These are phyloP conservation scores for Russula earlei DNA, from an alignment of 768 basidiomycete species.

Conservation along the genomic window DNA sequence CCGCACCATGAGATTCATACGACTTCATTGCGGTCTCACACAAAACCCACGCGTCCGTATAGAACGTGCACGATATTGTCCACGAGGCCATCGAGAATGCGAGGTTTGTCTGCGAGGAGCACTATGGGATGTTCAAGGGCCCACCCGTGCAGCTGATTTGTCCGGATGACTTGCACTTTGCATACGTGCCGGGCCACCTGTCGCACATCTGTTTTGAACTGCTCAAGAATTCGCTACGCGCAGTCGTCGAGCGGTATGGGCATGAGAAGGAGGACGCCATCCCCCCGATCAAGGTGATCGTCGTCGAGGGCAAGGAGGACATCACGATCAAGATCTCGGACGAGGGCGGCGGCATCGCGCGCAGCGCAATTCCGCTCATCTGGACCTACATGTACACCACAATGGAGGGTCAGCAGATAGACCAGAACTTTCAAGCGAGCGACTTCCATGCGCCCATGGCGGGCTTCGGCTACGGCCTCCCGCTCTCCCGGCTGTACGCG, in stretches of 20 bases:
- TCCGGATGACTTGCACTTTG: slow-evolving; percentile 73
- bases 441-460: slow-evolving; percentile 99
- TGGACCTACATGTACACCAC: slow-evolving; percentile 99
- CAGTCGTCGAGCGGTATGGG: slow-evolving; percentile 89
- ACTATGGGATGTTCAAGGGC: slow-evolving; percentile 87
- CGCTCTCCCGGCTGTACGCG: slow-evolving; percentile 89
- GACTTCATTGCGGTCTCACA: background rate
- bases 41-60: slow-evolving; percentile 3
- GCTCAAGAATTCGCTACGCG: slow-evolving; percentile 94
- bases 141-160: slow-evolving; percentile 97
- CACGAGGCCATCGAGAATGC: slow-evolving; percentile 98
- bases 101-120: slow-evolving; percentile 88
- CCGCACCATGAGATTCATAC: too few relatives aligned
- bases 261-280: slow-evolving; percentile 67
- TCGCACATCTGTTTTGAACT: slow-evolving; percentile 97
- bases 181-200: slow-evolving; percentile 94
- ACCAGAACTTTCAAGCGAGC: slow-evolving; percentile 69
- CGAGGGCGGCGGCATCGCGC: slow-evolving; percentile 90
- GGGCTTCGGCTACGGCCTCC: slow-evolving; percentile 90
- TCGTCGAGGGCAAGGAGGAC: slow-evolving; percentile 95
- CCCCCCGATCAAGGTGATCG: slow-evolving; percentile 89
- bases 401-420: slow-evolving; percentile 61
- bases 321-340: slow-evolving; percentile 99
- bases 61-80: slow-evolving; percentile 96
- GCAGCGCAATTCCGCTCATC: slow-evolving; percentile 84